Percentiles rank a stretch among this genome's conserved stretches.
Evolutionary conservation across 331 rosid species (phyloP).

Genomic region (Quercus phellos): DNA sequence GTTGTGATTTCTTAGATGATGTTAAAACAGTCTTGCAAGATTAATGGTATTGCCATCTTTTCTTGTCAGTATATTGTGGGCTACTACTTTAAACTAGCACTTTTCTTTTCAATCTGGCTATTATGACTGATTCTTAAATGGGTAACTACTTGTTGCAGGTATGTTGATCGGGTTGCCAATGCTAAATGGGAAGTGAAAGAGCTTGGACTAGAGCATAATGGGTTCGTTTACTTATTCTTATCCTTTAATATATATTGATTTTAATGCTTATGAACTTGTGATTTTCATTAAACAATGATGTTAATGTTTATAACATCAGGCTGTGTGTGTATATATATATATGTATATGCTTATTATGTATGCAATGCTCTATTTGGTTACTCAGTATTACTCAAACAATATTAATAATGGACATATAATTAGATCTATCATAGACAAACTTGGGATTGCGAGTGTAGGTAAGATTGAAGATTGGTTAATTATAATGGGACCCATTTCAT

Average conservation of each 20-base stretch:
- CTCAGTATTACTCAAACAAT: background rate
- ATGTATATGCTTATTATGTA: background rate
- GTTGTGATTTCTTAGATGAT: background rate
- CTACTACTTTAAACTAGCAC: background rate
- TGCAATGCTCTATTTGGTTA: no score
- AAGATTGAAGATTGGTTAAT: background rate
- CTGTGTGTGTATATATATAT: background rate
- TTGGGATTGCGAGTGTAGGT: background rate
- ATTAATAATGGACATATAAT: background rate
- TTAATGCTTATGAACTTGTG: conserved; percentile 6
- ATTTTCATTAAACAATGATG: background rate
- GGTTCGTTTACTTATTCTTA: conserved; percentile 54
- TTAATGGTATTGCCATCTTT: background rate
- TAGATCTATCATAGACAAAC: background rate
- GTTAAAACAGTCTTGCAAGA: background rate
- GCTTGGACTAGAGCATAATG: conserved; percentile 97
- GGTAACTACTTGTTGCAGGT: conserved; percentile 43
- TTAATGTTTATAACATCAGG: background rate
- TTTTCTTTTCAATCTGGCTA: background rate
- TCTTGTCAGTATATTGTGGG: background rate
- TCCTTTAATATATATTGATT: background rate
- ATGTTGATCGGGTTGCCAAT: conserved; percentile 85
- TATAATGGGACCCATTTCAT: background rate
- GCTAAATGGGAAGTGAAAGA: conserved; percentile 97
- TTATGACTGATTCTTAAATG: background rate